Base-by-base conservation (phyloP, 148 eudicot species). In the Nyssa sinensis region DNA sequence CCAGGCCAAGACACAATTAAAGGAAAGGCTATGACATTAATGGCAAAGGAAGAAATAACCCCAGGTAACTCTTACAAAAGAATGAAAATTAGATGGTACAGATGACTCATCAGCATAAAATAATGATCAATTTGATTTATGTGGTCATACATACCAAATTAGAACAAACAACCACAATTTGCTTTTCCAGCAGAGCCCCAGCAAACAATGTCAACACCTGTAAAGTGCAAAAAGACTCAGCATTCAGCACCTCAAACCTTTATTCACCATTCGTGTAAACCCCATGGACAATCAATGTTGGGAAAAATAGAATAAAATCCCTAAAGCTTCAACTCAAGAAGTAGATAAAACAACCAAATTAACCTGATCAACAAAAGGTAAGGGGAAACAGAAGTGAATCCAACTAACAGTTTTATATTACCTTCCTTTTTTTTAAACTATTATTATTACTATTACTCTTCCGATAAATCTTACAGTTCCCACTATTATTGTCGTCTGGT, bases 141-240 rank as follows among this genome's bases (percentile, higher is more conserved):
- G 34, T 12, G 71, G 47, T 32, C 49, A 51, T 30, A 75, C 87
- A 24, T 85, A 95, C 98, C 98, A 95, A 79, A 80, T 95, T 95
- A 41, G 98, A 89, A 77, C 94, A 95, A 77, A 90, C 86, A 64
- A 92, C 49, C 57, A 88, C 88, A 80, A 95, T 91, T 80, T 95
- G 97, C 83, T 92, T 95, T 82, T 95, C 98, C 84, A 95, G 87
- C 58, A 95, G 84, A 69, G 94, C 94, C 69, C 90, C 97, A 19
- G 94, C 87, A 77, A 95, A 85, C 86, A 95, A 69, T 79, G 97
- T 92, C 78, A 92, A 79, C 9, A 95, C 86, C 98, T 95, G 91
- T 71, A 79, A 84, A 60, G 74, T 47, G 59, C 53, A 81, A 21
- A 28, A 21, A 70, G 35, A 86, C 70, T 66, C 66, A 44, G n/a